A percentile compares a stretch with the other conserved stretches of the same genome.
phyloP scores from a whole-genome alignment of 2,329 filamentous ascomycete genomes.

The Paracoccidioides lutzii region DNA sequence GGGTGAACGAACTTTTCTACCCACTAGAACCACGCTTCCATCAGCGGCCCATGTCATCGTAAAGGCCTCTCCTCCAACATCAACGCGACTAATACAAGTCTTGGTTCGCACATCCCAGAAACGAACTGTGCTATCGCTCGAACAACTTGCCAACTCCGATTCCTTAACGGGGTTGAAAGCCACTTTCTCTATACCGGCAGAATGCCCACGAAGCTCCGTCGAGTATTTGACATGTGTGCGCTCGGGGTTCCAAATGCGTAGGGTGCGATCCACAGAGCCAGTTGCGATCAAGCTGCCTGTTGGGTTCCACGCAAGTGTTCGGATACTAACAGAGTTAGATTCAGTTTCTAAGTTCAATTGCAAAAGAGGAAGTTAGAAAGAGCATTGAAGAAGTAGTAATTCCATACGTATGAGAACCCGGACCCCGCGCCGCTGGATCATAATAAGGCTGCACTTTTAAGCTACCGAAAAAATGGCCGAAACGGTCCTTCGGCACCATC shows the following conservation, averaged over 20 bases:
- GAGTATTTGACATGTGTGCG: conserved; percentile 35
- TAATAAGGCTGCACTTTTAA: conserved; percentile 61
- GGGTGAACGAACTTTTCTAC: conserved; percentile 31
- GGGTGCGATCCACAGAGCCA: conserved; percentile 70
- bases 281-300: conserved; percentile 73
- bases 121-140: conserved; percentile 36
- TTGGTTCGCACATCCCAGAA: conserved; percentile 41
- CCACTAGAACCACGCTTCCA: conserved; percentile 34
- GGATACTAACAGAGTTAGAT: conserved; percentile 42
- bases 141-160: conserved; percentile 38
- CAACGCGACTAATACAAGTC: conserved; percentile 34
- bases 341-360: conserved; percentile 8
- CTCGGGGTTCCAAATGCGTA: conserved; percentile 79
- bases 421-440: conserved; percentile 45
- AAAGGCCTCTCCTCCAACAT: conserved; percentile 39
- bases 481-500: conserved; percentile 50
- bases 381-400: conserved; percentile 5
- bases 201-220: conserved; percentile 37
- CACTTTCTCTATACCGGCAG: conserved; percentile 36
- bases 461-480: conserved; percentile 52
- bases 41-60: conserved; percentile 38
- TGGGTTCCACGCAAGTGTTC: conserved; percentile 81
- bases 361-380: not conserved
- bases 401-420: conserved; percentile 44
- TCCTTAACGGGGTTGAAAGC: conserved; percentile 38